phyloP scores from a whole-genome alignment of 2,329 filamentous ascomycete genomes.

The Epichloe festucae region DNA sequence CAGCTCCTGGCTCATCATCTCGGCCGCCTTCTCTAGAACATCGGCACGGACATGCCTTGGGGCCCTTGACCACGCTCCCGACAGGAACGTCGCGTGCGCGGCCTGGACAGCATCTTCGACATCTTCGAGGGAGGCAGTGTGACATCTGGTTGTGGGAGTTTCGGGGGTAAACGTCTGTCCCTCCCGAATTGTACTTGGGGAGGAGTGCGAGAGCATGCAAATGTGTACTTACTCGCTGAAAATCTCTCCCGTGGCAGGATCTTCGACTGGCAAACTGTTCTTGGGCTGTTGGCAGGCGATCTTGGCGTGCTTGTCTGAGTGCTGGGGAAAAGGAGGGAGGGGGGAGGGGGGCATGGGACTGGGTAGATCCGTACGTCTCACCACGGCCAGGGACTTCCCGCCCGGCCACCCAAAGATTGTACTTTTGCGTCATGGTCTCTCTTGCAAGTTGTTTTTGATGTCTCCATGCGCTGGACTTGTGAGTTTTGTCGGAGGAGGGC shows the following conservation, averaged over 20 bases:
- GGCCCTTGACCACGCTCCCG: too few species aligned
- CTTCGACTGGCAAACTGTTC: conserved; percentile 37
- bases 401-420: conserved; percentile 6
- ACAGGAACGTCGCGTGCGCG: conserved; percentile 41
- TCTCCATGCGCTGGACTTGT: background rate
- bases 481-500: background rate
- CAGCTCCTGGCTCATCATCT: conserved; percentile 23
- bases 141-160: conserved; percentile 10
- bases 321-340: too few species aligned
- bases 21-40: too few species aligned
- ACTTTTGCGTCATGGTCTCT: background rate
- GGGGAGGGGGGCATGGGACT: too few species aligned
- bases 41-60: too few species aligned
- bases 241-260: conserved; percentile 38
- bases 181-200: background rate
- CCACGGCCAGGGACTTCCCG: conserved; percentile 3
- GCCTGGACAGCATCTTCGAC: conserved; percentile 15
- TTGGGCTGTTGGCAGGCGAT: background rate
- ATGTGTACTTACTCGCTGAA: conserved; percentile 32
- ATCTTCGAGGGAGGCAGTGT: conserved; percentile 17
- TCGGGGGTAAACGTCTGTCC: background rate
- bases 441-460: background rate
- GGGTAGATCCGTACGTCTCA: background rate
- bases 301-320: background rate
- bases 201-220: background rate